Percentiles rank a stretch among this genome's conserved stretches.
phyloP scores from a whole-genome alignment of 805 yeast species.

The Monosporozyma aerobia region DNA sequence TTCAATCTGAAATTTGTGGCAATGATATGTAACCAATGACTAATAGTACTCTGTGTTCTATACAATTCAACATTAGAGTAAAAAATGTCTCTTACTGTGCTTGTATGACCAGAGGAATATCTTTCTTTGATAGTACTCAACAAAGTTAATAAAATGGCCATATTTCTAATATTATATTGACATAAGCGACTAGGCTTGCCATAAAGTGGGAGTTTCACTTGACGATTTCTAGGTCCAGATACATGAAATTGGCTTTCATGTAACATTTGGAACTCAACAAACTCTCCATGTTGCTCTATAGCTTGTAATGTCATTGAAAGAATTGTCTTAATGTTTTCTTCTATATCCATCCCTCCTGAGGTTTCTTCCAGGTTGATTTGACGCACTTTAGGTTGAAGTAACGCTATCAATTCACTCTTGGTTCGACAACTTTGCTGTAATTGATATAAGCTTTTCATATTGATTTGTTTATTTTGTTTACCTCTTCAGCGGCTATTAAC shows the following conservation, averaged over 20 bases:
- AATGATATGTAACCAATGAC: constrained; percentile 33
- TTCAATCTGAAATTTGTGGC: constrained; percentile 31
- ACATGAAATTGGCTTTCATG: not conserved
- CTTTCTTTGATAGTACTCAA: constrained; percentile 10
- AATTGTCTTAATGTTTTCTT: constrained; percentile 7
- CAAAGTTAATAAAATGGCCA: constrained; percentile 14
- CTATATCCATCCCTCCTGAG: not conserved
- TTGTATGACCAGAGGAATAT: constrained; percentile 3
- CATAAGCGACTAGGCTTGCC: not conserved
- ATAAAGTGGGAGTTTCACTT: constrained; percentile 9
- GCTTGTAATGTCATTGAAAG: constrained; percentile 15
- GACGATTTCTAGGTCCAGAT: not conserved
- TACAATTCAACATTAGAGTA: constrained; percentile 53
- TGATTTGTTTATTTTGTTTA: not conserved
- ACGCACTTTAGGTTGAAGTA: constrained; percentile 14
- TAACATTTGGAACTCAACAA: constrained; percentile 1
- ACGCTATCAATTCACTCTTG: constrained; percentile 8
- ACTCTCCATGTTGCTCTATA: constrained; percentile 16
- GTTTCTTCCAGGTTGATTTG: constrained; percentile 6
- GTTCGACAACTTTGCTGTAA: constrained; percentile 6
- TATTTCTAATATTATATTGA: constrained; percentile 2
- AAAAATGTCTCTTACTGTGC: constrained; percentile 44
- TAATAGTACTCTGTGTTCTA: constrained; percentile 36
- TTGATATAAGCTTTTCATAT: constrained; percentile 4
- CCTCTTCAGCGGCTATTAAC: not conserved